A percentile compares a stretch with the other conserved stretches of the same genome.
These are phyloP conservation scores for Candida sanyiensis DNA, from an alignment of 805 yeast genomes.

Conservation along the genomic window DNA sequence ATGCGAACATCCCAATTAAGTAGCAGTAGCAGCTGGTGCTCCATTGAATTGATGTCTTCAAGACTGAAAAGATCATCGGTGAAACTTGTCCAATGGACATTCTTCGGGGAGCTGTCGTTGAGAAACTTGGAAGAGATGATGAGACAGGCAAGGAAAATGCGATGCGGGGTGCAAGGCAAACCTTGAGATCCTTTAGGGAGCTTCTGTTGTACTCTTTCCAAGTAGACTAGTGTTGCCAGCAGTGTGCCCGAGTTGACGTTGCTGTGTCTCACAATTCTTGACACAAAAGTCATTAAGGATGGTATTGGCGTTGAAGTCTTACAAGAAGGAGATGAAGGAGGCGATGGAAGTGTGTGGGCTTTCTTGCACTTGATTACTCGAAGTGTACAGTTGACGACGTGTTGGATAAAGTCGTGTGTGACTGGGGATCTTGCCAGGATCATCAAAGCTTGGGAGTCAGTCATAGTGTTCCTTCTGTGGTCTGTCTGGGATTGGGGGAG, in stretches of 20 bases:
- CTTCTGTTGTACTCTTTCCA: slow-evolving; percentile 53
- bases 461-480: slow-evolving; percentile 26
- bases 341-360: slow-evolving; percentile 27
- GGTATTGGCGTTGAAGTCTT: slow-evolving; percentile 34
- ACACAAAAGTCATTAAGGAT: slow-evolving; percentile 68
- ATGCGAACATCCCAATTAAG: slow-evolving; percentile 71
- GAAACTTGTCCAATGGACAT: slow-evolving; percentile 73
- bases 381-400: slow-evolving; percentile 57
- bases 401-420: slow-evolving; percentile 69
- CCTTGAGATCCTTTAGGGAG: slow-evolving; percentile 72
- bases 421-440: slow-evolving; percentile 60
- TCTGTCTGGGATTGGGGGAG: not conserved
- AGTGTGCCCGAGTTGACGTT: slow-evolving; percentile 78
- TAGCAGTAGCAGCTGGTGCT: slow-evolving; percentile 62
- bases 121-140: slow-evolving; percentile 68
- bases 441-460: slow-evolving; percentile 51
- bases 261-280: slow-evolving; percentile 64
- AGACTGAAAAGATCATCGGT: slow-evolving; percentile 66
- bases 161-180: slow-evolving; percentile 72
- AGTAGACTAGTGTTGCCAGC: slow-evolving; percentile 64
- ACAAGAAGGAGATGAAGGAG: slow-evolving; percentile 29
- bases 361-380: slow-evolving; percentile 59
- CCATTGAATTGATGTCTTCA: slow-evolving; percentile 75
- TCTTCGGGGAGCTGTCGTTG: slow-evolving; percentile 75
- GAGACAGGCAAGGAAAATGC: slow-evolving; percentile 69